These are phyloP conservation scores for Linanthus parryae DNA, from an alignment of 148 eudicot genomes.

Conservation along the genomic window DNA sequence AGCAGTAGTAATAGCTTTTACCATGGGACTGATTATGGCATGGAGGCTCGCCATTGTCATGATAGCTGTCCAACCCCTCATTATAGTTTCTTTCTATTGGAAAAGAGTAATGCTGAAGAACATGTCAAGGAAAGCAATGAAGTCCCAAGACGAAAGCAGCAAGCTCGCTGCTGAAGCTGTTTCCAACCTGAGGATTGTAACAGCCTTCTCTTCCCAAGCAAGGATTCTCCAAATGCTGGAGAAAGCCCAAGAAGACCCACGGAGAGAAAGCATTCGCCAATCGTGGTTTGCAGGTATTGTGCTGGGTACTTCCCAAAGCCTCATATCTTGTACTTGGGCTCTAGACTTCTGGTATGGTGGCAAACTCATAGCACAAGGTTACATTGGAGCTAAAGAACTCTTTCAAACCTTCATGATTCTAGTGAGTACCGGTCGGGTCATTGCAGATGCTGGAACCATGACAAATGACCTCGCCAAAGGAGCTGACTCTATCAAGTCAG, in stretches of 20 bases:
- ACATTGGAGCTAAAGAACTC: slow-evolving; percentile 1
- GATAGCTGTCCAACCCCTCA: slow-evolving; percentile 7
- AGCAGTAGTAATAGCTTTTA: slow-evolving; percentile 5
- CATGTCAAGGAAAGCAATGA: neutral
- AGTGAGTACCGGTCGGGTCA: neutral
- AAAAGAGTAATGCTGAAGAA: neutral
- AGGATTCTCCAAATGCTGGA: neutral
- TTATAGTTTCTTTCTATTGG: neutral
- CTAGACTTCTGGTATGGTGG: slow-evolving; percentile 9
- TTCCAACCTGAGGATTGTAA: slow-evolving; percentile 6
- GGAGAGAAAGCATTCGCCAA: neutral
- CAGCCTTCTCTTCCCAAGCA: slow-evolving; percentile 4
- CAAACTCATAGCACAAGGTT: neutral
- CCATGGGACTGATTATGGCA: slow-evolving; percentile 7
- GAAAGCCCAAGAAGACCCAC: slow-evolving; percentile 9
- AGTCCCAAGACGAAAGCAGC: slow-evolving; percentile 7
- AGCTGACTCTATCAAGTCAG: slow-evolving; percentile 5
- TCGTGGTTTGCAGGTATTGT: slow-evolving; percentile 2
- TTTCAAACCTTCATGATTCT: slow-evolving; percentile 1
- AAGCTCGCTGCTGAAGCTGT: slow-evolving; percentile 9
- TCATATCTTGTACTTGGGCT: neutral
- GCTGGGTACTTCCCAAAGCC: slow-evolving; percentile 3
- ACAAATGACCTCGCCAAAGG: slow-evolving; percentile 11
- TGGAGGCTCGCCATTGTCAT: slow-evolving; percentile 9
- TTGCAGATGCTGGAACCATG: slow-evolving; percentile 2